Evolutionary conservation across 2,329 filamentous ascomycete genomes (phyloP), one percentile per base, ranked within the genome.

Genomic region (Nemania serpens): DNA sequence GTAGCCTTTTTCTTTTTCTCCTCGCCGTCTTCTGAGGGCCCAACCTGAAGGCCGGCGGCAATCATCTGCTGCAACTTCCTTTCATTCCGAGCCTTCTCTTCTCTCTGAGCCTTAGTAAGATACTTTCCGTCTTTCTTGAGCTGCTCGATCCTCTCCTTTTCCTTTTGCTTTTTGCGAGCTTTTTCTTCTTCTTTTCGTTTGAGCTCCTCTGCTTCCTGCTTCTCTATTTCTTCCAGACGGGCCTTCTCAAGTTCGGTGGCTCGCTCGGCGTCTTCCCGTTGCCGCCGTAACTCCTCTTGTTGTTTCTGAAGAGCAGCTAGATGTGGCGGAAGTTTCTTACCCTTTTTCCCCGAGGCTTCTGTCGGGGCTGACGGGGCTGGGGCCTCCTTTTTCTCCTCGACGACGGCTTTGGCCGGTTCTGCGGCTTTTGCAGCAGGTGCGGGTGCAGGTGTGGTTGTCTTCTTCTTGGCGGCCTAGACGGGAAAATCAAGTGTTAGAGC

Each of bases 91-190:
- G 88, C 88, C 78, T 92, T 91, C 72, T 91, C 90, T 70, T 93
- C 90, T 73, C 88, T 91, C 74, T 96, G 91, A 13, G 91, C 91
- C 77, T 94, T 93, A 67, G 91, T 94, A 71, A 94, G 79, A 77
- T 90, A 94, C 72, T 91, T 94, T 74, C 91, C 91, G 75, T 93
- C 91, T 75, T 90, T 91, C 84, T 94, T 95, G 58, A 92, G 84
- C 78, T 94, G 89, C 73, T 95, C 91, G 62, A 94, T 88, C 76
- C 85, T 91, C 75, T 93, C 90, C 81, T 91, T 94, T 71, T 96
- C 91, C 74, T 86, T 92, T 71, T 92, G 90, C 81, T 94, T 95
- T 82, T 91, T 94, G 45, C 87, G 77, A 1, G 87, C 87, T 76
- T 86, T 91, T 53, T 87, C 86, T 72, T 94, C 91, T 70, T 91